These are phyloP conservation scores for Conoideocrella luteorostrata DNA, from an alignment of 2,329 filamentous ascomycete species.

Conservation along the genomic window DNA sequence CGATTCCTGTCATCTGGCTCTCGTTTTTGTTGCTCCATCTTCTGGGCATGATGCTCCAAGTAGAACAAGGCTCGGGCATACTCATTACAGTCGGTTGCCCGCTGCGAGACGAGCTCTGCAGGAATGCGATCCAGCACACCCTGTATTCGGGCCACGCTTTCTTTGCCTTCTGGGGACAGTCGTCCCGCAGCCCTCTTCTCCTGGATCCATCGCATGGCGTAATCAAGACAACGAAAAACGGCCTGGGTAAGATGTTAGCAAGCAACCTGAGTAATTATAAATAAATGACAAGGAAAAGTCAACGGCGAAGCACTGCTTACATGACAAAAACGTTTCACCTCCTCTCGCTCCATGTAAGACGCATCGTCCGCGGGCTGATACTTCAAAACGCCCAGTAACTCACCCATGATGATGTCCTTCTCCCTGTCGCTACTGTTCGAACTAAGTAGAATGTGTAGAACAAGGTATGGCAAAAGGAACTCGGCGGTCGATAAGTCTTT, in stretches of 20 bases:
- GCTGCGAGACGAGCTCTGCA: constrained; percentile 64
- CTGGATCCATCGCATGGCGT: constrained; percentile 84
- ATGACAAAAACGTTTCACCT: constrained; percentile 80
- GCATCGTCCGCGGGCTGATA: constrained; percentile 46
- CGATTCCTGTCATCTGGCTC: constrained; percentile 51
- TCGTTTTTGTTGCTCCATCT: constrained; percentile 37
- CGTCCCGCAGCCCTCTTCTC: constrained; percentile 46
- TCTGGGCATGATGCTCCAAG: constrained; percentile 79
- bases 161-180: constrained; percentile 34
- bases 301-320: constrained; percentile 39
- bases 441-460: constrained; percentile 75
- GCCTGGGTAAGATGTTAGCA: constrained; percentile 46
- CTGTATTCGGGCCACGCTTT: constrained; percentile 43
- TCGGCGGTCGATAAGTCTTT: constrained; percentile 81
- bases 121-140: constrained; percentile 59
- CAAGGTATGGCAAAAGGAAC: constrained; percentile 83
- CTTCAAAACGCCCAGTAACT: constrained; percentile 69
- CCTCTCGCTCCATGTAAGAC: constrained; percentile 59
- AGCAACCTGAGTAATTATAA: not conserved
- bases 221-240: constrained; percentile 85
- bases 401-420: constrained; percentile 58
- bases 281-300: constrained; percentile 6
- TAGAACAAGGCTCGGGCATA: constrained; percentile 90
- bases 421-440: constrained; percentile 55
- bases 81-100: constrained; percentile 89